These are phyloP conservation scores for Salix purpurea DNA, from an alignment of 345 rosid species.

Conservation along the genomic window DNA sequence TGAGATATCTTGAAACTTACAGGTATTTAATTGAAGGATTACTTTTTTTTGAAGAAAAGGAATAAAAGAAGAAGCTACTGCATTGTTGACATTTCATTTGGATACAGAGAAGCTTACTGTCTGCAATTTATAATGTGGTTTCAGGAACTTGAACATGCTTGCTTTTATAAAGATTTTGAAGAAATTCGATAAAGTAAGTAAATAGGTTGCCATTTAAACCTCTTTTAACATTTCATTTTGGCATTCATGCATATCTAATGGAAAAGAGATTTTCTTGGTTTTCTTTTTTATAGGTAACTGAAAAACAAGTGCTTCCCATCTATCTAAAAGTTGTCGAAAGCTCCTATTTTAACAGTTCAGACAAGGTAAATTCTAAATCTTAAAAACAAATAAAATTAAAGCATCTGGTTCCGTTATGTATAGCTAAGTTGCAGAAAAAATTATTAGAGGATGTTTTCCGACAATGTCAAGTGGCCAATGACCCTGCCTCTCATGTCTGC, in stretches of 20 bases:
- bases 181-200: conserved; percentile 83
- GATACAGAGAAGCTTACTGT: neutral
- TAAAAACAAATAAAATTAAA: neutral
- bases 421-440: neutral
- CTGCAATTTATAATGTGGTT: conserved; percentile 9
- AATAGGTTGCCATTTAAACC: neutral
- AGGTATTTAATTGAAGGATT: conserved; percentile 30
- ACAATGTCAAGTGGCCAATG: conserved; percentile 43
- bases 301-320: conserved; percentile 79
- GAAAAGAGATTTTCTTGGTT: neutral
- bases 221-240: conserved; percentile 1
- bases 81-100: neutral
- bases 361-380: conserved; percentile 56
- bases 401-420: neutral
- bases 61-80: neutral
- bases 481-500: conserved; percentile 20
- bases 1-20: conserved; percentile 85
- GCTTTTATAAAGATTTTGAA: conserved; percentile 94
- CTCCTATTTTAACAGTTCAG: conserved; percentile 90
- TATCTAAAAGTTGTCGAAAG: conserved; percentile 91
- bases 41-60: neutral
- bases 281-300: conserved; percentile 53
- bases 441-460: conserved; percentile 17
- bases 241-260: neutral
- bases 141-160: conserved; percentile 91